Evolutionary conservation across 2,329 filamentous ascomycete genomes (phyloP), one percentile per base, ranked within the genome.

Genomic region (Talaromyces sp.): DNA sequence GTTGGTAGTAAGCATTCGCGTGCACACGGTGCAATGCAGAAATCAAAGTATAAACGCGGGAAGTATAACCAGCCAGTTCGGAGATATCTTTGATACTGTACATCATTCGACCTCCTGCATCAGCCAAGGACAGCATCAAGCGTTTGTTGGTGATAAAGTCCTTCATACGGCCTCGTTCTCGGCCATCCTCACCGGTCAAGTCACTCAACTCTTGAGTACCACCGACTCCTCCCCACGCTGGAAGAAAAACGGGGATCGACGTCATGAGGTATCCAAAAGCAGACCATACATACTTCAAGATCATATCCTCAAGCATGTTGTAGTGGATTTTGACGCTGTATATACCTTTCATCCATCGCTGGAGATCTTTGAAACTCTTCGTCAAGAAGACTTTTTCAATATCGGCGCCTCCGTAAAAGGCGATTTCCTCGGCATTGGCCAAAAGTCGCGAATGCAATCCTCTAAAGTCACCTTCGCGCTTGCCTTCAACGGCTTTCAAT

Each of bases 101-200:
- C 94, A 99, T 99, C 91, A 99, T 97, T 48, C 94, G 84, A 25
- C 93, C 93, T 60, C 94, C 94, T 1, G 94, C 94, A 74, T 99
- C 94, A 9, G 94, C 94, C 37, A 99, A 83, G 15, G 93, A 97
- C 33, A 99, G 83, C 94, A 99, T 97, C 39, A 99, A 86, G 4
- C 94, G 86, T 75, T 99, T 97, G 77, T 99, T 99, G 11, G 94
- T 99, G 75, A 99, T 97, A 75, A 99, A 99, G 35, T 96, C 91
- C 77, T 95, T 94, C 90, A 97, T 99, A 40, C 95, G 89, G 58
- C 87, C 86, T 48, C 89, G 84, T 72, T 96, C 90, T 28, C 88
- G 83, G 39, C 69, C 67, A 19, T 68, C 63, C 5, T 64, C 63
- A 37, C 72, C 68, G 3, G 69, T 63, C 28, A 65, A 63, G 61